These are phyloP conservation scores for Acer saccharum DNA, from an alignment of 345 rosid genomes.

Conservation along the genomic window DNA sequence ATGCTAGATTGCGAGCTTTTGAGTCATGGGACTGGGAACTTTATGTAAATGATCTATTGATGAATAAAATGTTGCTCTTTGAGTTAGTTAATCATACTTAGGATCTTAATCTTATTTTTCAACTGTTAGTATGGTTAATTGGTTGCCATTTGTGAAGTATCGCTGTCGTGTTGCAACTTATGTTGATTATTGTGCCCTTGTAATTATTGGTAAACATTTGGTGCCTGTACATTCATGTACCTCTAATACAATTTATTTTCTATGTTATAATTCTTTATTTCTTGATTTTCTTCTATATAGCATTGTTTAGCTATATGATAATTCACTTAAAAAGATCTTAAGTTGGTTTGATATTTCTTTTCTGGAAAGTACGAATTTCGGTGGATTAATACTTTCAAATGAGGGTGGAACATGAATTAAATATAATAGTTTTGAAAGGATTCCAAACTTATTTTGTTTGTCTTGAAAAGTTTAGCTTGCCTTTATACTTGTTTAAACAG, in stretches of 20 bases:
- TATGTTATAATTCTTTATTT: background rate
- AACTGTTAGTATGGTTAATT: background rate
- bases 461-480: conserved; percentile 8
- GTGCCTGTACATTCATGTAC: background rate
- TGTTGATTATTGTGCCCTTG: background rate
- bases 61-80: background rate
- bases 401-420: background rate
- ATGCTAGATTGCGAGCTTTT: no score
- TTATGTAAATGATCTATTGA: no score
- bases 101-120: background rate
- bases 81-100: background rate
- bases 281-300: background rate
- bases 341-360: background rate
- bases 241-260: background rate
- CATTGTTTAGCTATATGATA: background rate
- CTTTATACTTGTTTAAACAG: background rate
- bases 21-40: background rate
- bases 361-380: background rate
- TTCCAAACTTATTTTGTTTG: background rate
- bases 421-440: conserved; percentile 3
- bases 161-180: background rate
- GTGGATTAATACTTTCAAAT: no score
- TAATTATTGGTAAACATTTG: background rate
- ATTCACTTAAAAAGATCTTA: background rate
- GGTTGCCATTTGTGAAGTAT: background rate